Conservation (phyloP, 2,329 filamentous ascomycete genomes). For the Alternaria atra region DNA sequence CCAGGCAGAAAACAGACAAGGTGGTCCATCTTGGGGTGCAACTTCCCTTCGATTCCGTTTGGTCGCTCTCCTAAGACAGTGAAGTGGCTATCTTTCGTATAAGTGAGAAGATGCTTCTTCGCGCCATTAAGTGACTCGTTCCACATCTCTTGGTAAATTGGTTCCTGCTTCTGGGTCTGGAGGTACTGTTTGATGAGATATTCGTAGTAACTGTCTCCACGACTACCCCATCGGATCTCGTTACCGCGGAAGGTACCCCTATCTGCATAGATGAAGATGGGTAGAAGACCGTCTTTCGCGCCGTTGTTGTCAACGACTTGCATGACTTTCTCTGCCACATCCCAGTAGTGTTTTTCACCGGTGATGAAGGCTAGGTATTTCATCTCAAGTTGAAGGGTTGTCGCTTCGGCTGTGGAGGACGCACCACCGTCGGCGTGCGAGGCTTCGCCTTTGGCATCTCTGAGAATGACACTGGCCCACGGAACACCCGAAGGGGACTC, state of each 20-base stretch:
- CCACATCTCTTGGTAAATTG: constrained; percentile 92
- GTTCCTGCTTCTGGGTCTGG: constrained; percentile 87
- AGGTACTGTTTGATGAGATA: constrained; percentile 99
- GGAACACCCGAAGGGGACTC: constrained; percentile 87
- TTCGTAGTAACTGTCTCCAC: constrained; percentile 97
- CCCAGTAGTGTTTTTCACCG: constrained; percentile 92
- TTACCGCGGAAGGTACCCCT: constrained; percentile 80
- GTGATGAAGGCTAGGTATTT: constrained; percentile 96
- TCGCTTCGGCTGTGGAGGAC: constrained; percentile 92
- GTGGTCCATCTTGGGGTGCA: constrained; percentile 96
- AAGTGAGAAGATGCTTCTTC: constrained; percentile 90
- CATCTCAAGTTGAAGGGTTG: constrained; percentile 92
- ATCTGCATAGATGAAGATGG: constrained; percentile 87
- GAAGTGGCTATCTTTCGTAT: constrained; percentile 79
- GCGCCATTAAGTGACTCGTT: constrained; percentile 83
- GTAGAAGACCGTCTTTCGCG: constrained; percentile 81
- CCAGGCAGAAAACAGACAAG: constrained; percentile 97
- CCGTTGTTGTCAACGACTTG: constrained; percentile 86
- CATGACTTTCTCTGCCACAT: constrained; percentile 90
- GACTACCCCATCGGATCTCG: constrained; percentile 90
- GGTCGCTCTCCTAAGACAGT: constrained; percentile 92
- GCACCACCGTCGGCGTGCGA: constrained; percentile 88
- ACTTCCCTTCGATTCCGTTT: constrained; percentile 68
- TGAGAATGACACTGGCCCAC: constrained; percentile 88
- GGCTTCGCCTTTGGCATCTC: constrained; percentile 75